These are phyloP conservation scores for Pichia sp. DNA, from an alignment of 1,139 yeast species.

Conservation along the genomic window DNA sequence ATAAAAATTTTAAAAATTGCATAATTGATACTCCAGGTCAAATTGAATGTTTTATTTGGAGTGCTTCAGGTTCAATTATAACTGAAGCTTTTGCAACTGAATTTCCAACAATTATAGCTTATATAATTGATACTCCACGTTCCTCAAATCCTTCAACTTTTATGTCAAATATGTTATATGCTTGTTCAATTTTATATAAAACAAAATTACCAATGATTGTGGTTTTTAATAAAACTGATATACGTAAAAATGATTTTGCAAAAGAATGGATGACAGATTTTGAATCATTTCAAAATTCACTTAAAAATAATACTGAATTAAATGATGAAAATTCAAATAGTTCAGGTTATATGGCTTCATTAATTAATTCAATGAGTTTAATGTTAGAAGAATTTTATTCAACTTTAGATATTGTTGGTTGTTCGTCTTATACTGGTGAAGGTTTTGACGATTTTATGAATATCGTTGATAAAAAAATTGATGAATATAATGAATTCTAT, in stretches of 20 bases:
- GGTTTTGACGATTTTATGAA: constrained; percentile 88
- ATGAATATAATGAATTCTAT: constrained; percentile 80
- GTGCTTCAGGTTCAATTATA: constrained; percentile 94
- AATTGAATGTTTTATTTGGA: constrained; percentile 95
- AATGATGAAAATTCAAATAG: constrained; percentile 63
- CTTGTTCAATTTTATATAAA: constrained; percentile 93
- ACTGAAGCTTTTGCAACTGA: constrained; percentile 96
- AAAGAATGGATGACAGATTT: constrained; percentile 98
- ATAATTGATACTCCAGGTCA: constrained; percentile 98
- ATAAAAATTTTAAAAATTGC: constrained; percentile 59
- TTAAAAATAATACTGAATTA: constrained; percentile 54
- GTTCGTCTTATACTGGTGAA: constrained; percentile 84
- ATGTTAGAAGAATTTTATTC: constrained; percentile 96
- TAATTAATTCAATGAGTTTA: constrained; percentile 89
- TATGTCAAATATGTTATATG: constrained; percentile 97
- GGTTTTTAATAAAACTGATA: constrained; percentile 94
- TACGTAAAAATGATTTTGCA: constrained; percentile 76
- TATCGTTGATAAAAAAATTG: constrained; percentile 80
- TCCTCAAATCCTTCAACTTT: constrained; percentile 92
- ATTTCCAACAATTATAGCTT: constrained; percentile 93
- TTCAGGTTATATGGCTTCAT: constrained; percentile 90
- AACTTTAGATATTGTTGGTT: constrained; percentile 85
- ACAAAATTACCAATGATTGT: constrained; percentile 96
- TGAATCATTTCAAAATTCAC: constrained; percentile 80
- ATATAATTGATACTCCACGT: constrained; percentile 94